A percentile compares a stretch with the other conserved stretches of the same genome.
Evolutionary conservation across 495 filamentous ascomycete genomes (phyloP).

Genomic region (Hypoxylon fragiforme): DNA sequence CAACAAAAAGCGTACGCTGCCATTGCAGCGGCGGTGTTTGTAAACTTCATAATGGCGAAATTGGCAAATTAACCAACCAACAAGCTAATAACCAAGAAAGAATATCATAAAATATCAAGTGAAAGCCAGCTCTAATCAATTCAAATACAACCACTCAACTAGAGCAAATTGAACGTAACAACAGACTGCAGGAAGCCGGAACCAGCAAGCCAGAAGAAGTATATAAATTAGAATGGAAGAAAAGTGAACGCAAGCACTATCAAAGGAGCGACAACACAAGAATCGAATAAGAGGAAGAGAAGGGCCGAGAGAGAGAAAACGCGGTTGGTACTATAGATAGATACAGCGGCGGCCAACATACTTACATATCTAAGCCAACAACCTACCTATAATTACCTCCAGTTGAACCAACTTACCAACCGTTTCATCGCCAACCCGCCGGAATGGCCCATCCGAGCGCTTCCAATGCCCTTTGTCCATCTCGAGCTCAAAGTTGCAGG

Average conservation of each 20-base stretch:
- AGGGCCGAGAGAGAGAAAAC: neutral
- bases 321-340: too few relatives aligned
- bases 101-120: neutral
- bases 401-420: neutral
- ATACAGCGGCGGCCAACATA: too few relatives aligned
- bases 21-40: slow-evolving; percentile 22
- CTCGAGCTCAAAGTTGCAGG: too few relatives aligned
- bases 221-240: too few relatives aligned
- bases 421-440: slow-evolving; percentile 10
- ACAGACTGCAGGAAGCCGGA: slow-evolving; percentile 21
- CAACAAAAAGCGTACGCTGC: slow-evolving; percentile 25
- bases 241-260: slow-evolving; percentile 8
- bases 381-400: too few relatives aligned
- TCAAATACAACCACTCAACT: slow-evolving; percentile 4
- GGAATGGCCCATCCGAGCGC: slow-evolving; percentile 18
- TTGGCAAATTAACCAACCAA: neutral
- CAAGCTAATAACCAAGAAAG: slow-evolving; percentile 10
- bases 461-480: too few relatives aligned
- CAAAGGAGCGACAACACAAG: slow-evolving; percentile 19
- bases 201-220: slow-evolving; percentile 21
- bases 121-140: too few relatives aligned
- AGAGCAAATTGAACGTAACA: neutral
- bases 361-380: too few relatives aligned
- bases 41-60: slow-evolving; percentile 17
- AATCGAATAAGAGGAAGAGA: slow-evolving; percentile 4